phyloP scores from a whole-genome alignment of 441 rosid species.

The Omphalea diandra region DNA sequence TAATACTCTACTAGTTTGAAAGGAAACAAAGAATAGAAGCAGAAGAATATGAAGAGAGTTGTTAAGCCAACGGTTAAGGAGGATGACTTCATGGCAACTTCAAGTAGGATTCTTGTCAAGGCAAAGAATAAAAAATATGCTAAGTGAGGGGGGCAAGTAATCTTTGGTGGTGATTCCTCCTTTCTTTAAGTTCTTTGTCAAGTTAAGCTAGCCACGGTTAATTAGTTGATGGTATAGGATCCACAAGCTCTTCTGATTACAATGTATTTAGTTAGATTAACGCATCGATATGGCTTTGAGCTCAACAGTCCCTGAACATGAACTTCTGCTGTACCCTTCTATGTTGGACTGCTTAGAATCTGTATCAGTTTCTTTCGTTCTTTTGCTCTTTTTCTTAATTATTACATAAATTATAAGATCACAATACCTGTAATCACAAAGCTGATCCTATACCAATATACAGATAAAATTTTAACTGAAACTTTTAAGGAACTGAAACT shows the following conservation, averaged over 20 bases:
- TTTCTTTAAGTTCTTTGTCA: not conserved
- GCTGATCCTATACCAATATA: no score
- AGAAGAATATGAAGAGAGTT: constrained; percentile 27
- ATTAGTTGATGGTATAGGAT: not conserved
- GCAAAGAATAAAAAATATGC: constrained; percentile 60
- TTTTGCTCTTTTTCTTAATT: no score
- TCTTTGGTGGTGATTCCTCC: constrained; percentile 30
- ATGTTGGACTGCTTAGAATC: not conserved
- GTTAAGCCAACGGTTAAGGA: constrained; percentile 17
- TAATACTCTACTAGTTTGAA: not conserved
- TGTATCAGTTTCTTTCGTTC: no score
- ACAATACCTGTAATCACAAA: no score
- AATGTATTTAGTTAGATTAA: not conserved
- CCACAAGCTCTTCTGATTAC: no score
- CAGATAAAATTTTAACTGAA: no score
- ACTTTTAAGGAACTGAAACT: no score
- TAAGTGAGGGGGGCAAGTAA: constrained; percentile 58
- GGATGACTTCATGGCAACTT: constrained; percentile 55
- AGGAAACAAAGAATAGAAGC: constrained; percentile 16
- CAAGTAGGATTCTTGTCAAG: constrained; percentile 56
- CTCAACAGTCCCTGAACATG: not conserved
- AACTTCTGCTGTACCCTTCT: not conserved
- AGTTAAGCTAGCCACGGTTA: not conserved
- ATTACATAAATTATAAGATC: no score
- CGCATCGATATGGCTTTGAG: not conserved